Evolutionary conservation across 2,329 filamentous ascomycete genomes (phyloP), one percentile per base, ranked within the genome.

Genomic region (Colletotrichum godetiae): DNA sequence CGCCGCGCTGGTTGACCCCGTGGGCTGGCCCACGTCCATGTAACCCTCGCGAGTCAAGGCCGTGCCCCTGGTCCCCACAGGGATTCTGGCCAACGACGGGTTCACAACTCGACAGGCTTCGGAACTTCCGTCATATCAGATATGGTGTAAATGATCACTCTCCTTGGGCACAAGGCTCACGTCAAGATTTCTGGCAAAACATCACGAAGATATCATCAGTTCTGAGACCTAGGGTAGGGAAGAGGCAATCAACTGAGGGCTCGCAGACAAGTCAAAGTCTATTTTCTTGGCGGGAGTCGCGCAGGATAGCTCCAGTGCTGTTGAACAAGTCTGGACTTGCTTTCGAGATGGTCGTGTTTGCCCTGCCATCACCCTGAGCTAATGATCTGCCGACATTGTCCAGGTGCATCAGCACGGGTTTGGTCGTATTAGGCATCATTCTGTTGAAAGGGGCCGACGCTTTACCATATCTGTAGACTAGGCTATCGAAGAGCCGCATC

Each of bases 1-100:
- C 33, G 31, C 63, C 35, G 35, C 42, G 19, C 42, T 49, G 19
- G 10, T 46, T 27, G 11, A 52, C 22, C 37, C 27, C 37, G 37
- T 15, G 24, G 6, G 24, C 8, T 27, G 33, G 27, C 65, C 57
- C 67, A 52, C 59, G n/a, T 27, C 53, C 42, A 29, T 56, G 49
- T 12, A 22, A n/a, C 53, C 12, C 27, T 37, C 60, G 22, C 53
- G 67, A 69, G 67, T 69, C 67, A 65, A 8, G 29, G 31, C 33
- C 42, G 42, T 49, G 42, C 19, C 42, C 42, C 42, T 11, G 42
- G 19, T 8, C 33, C 42, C 42, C 42, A 49, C 22, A 49, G 10
- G 19, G 19, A 19, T 49, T 49, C 19, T 49, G 5, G 42, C 42
- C 42, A 49, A 49, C 42, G 42, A 42, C 19, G 19, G 42, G 11